phyloP scores from a whole-genome alignment of 1,139 yeast genomes.

The Zygosaccharomyces sapae region DNA sequence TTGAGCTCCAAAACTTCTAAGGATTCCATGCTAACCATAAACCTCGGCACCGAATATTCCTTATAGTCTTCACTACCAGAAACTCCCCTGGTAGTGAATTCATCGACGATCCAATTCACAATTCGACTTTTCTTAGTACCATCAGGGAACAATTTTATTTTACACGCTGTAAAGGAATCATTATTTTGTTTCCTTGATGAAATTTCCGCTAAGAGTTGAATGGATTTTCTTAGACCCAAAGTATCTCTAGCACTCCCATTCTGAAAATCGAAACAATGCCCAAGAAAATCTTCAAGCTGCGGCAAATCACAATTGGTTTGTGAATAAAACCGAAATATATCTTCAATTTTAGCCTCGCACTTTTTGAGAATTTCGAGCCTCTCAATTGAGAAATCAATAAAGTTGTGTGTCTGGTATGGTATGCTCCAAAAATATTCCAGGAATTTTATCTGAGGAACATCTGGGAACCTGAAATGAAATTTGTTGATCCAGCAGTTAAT shows the following conservation, averaged over 20 bases:
- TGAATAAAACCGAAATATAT: constrained; percentile 21
- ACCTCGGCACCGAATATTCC: constrained; percentile 18
- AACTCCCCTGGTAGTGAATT: constrained; percentile 3
- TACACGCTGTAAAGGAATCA: too few relatives aligned
- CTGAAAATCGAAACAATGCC: too few relatives aligned
- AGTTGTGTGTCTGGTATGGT: too few relatives aligned
- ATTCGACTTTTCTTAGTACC: constrained; percentile 22
- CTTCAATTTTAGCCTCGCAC: constrained; percentile 15
- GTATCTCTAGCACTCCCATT: too few relatives aligned
- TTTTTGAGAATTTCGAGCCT: constrained; percentile 18
- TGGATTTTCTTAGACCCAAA: too few relatives aligned
- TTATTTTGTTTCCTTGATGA: too few relatives aligned
- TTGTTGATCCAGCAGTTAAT: constrained; percentile 14
- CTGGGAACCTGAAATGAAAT: constrained; percentile 16
- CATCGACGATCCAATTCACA: constrained; percentile 24
- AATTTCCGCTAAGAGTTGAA: too few relatives aligned
- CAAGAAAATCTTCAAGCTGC: too few relatives aligned
- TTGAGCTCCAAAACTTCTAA: constrained; percentile 21
- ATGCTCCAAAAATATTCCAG: too few relatives aligned
- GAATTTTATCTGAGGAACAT: constrained; percentile 6
- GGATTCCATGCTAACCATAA: constrained; percentile 21
- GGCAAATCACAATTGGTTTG: too few relatives aligned
- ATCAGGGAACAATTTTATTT: constrained; percentile 24
- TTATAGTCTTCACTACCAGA: not conserved
- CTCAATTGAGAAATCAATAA: constrained; percentile 4